A percentile compares a stretch with the other conserved stretches of the same genome.
Conservation (phyloP, 768 basidiomycete genomes). For the Tubosaeta brunneosetosa region DNA sequence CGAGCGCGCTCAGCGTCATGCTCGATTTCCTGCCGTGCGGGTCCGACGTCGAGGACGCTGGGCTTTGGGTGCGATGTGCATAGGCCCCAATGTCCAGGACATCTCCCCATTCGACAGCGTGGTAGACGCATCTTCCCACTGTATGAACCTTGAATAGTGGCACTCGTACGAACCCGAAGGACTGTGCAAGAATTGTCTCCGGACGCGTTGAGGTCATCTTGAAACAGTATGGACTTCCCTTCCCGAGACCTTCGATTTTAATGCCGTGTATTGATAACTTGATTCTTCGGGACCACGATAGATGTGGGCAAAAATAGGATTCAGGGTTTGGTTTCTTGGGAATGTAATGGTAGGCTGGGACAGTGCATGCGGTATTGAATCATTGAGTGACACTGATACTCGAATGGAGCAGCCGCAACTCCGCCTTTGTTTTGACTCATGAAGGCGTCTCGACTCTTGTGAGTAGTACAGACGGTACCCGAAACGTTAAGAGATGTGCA, state of each 20-base stretch:
- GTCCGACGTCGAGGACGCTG: too few species aligned
- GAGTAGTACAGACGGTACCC: too few species aligned
- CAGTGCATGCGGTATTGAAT: too few species aligned
- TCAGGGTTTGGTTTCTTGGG: neutral
- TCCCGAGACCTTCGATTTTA: neutral
- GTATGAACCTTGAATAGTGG: conserved; percentile 58
- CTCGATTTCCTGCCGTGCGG: too few species aligned
- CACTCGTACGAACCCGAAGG: conserved; percentile 63
- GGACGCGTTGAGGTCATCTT: conserved; percentile 35
- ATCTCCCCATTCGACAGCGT: conserved; percentile 65
- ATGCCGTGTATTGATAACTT: neutral
- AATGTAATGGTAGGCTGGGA: neutral
- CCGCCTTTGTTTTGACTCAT: too few species aligned
- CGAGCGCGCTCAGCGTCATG: too few species aligned
- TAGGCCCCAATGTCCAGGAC: conserved; percentile 36
- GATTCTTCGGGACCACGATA: neutral
- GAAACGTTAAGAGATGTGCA: too few species aligned
- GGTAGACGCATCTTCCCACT: conserved; percentile 43
- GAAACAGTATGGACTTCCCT: neutral
- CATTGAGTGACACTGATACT: neutral
- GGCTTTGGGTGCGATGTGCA: too few species aligned
- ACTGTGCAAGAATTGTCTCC: conserved; percentile 63
- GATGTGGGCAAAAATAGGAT: neutral
- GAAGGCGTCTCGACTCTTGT: too few species aligned
- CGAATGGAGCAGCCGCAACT: too few species aligned